Conservation (phyloP, 768 basidiomycete species). For the Clathrus columnatus region DNA sequence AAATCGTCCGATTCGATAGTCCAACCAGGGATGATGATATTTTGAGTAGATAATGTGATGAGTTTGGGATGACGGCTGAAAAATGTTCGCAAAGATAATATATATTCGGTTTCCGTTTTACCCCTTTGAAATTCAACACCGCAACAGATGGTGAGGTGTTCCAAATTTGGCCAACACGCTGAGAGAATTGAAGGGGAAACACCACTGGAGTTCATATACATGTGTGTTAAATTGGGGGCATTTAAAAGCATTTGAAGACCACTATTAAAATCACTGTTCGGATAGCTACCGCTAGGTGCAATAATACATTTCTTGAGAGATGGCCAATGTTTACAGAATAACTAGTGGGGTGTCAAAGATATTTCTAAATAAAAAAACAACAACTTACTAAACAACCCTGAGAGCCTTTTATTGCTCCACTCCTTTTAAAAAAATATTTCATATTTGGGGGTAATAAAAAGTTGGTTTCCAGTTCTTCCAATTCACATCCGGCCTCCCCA, state of each 20-base stretch:
- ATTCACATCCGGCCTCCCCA: background rate
- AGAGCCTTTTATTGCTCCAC: background rate
- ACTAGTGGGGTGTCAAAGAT: background rate
- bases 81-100: background rate
- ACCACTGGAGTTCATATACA: background rate
- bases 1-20: background rate
- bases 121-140: background rate
- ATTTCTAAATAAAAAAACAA: background rate
- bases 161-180: background rate
- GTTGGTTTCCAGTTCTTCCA: background rate
- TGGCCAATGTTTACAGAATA: background rate
- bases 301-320: background rate
- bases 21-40: background rate
- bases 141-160: background rate
- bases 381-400: background rate
- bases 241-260: background rate
- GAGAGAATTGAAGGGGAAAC: background rate
- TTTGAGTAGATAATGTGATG: background rate
- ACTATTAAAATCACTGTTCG: background rate
- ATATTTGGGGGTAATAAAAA: background rate
- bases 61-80: background rate
- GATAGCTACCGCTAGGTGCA: too few relatives aligned
- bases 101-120: background rate
- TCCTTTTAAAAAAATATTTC: background rate
- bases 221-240: background rate